Evolutionary conservation across 1,284 basidiomycete genomes (phyloP).

Genomic region (Mrakiaceae sp.): DNA sequence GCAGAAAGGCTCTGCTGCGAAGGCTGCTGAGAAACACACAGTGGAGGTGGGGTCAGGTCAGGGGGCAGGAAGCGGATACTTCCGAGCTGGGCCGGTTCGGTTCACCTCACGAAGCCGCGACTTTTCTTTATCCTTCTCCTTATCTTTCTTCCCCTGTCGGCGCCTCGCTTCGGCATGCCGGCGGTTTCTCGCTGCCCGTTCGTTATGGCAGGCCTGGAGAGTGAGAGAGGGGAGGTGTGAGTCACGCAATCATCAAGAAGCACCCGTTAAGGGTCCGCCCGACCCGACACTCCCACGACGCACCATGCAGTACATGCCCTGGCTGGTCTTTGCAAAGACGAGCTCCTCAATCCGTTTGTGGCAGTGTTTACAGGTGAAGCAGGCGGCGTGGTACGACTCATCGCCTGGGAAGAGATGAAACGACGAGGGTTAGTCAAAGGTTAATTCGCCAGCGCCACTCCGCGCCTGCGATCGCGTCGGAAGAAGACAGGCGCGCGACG

Average conservation of each 20-base stretch:
- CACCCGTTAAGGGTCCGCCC: too few species aligned
- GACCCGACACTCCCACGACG: slow-evolving; percentile 11
- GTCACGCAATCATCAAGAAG: too few species aligned
- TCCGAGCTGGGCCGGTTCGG: too few species aligned
- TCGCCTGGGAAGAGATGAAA: slow-evolving; percentile 46
- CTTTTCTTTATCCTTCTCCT: slow-evolving; percentile 17
- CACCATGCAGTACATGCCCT: slow-evolving; percentile 97
- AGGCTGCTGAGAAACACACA: not conserved
- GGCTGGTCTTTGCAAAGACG: slow-evolving; percentile 94
- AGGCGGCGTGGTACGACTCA: slow-evolving; percentile 95
- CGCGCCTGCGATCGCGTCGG: not conserved
- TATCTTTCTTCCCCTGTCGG: slow-evolving; percentile 25
- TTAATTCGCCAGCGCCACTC: not conserved
- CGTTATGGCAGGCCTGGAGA: slow-evolving; percentile 71
- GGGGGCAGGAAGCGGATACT: too few species aligned
- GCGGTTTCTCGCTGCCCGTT: slow-evolving; percentile 82
- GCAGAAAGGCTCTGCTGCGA: not conserved
- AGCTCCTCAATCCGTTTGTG: slow-evolving; percentile 90
- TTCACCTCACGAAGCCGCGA: not conserved
- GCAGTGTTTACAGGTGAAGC: slow-evolving; percentile 96
- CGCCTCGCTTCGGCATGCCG: slow-evolving; percentile 69
- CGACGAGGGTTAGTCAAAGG: not conserved
- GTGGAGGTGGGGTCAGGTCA: not conserved
- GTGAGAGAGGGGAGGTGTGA: not conserved
- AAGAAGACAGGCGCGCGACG: not conserved